Evolutionary conservation across 2,329 filamentous ascomycete genomes (phyloP).

Genomic region (Neofusicoccum sp.): DNA sequence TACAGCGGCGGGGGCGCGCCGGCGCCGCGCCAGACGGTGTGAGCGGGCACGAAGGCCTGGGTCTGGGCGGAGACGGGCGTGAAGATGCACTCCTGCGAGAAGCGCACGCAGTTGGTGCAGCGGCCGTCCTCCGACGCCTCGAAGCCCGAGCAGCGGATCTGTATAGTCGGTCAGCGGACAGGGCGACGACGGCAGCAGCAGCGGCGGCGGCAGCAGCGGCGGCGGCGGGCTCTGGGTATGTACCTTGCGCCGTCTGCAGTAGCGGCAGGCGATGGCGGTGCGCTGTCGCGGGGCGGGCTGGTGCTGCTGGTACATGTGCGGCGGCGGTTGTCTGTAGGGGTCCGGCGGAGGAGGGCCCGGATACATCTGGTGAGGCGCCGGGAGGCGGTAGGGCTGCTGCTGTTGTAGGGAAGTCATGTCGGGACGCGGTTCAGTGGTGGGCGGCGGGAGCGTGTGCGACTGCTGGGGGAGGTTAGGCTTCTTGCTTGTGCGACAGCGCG

Average conservation of each 20-base stretch:
- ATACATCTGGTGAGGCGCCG: conserved; percentile 48
- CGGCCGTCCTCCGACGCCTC: conserved; percentile 69
- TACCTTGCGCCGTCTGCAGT: conserved; percentile 61
- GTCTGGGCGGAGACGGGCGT: conserved; percentile 72
- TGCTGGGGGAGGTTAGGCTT: conserved; percentile 19
- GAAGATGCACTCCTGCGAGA: conserved; percentile 76
- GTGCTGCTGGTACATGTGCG: conserved; percentile 39
- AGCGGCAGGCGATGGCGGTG: conserved; percentile 60
- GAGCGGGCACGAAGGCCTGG: conserved; percentile 71
- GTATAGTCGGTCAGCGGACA: conserved; percentile 18
- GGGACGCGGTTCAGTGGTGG: conserved; percentile 38
- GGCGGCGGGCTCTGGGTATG: background rate
- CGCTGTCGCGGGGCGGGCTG: conserved; percentile 58
- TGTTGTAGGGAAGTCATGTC: conserved; percentile 49
- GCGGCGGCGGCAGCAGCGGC: background rate
- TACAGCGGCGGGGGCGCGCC: conserved; percentile 50
- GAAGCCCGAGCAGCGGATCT: conserved; percentile 77
- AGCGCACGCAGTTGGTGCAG: conserved; percentile 70
- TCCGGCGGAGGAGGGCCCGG: conserved; percentile 40
- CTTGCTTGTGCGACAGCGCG: conserved; percentile 17
- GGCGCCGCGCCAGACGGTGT: conserved; percentile 58
- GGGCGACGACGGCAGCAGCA: background rate
- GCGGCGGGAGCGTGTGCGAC: conserved; percentile 21
- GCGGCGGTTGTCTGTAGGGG: conserved; percentile 40
- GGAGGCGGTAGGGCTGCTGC: conserved; percentile 42